Evolutionary conservation across 371 early-diverging fungal species (phyloP), one percentile per base, ranked within the genome.

Genomic region (Syncephalastrum monosporum): DNA sequence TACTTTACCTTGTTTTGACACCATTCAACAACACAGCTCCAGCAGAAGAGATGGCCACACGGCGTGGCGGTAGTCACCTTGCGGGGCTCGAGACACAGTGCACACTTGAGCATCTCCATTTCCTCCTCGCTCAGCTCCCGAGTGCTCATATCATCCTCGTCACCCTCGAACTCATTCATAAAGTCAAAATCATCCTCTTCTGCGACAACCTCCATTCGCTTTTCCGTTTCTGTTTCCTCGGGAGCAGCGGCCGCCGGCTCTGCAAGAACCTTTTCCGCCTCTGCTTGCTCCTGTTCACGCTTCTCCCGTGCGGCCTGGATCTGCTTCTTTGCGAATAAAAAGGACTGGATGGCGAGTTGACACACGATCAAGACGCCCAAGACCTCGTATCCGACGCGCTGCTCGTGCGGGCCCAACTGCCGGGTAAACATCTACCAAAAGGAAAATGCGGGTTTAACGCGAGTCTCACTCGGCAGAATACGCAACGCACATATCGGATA

Each of bases 21-120:
- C 94, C 96, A 94, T 68, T 93, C 93, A 21, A 88, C 78, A 42
- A 92, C 87, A 63, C 96, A 96, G 13, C 70, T 85, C 95, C 95
- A 96, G 70, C 96, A 96, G 62, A 94, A 94, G 63, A 96, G 61
- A 70, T 96, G 96, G 0, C 96, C 96, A 68, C 96, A 96, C 3
- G 91, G 89, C 0, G 96, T 93, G 0, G 91, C 81, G 0, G 94
- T 92, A 0, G 93, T 84, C 27, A 78, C 68, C 38, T 77, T 88
- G 19, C 94, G 85, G 19, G 73, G 82, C 38, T 88, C 86, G 21
- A 94, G 73, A 55, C 96, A 96, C 44, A 96, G 74, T 0, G 90
- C 92, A 65, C 96, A 96, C 62, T 90, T 91, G 14, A 81, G 52
- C 52, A 65, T 56, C 55, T 76, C 72, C 47, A 65, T 43, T 38